Evolutionary conservation across 2,329 filamentous ascomycete genomes (phyloP), one percentile per base, ranked within the genome.

Genomic region (Chalaropsis ovoidea): DNA sequence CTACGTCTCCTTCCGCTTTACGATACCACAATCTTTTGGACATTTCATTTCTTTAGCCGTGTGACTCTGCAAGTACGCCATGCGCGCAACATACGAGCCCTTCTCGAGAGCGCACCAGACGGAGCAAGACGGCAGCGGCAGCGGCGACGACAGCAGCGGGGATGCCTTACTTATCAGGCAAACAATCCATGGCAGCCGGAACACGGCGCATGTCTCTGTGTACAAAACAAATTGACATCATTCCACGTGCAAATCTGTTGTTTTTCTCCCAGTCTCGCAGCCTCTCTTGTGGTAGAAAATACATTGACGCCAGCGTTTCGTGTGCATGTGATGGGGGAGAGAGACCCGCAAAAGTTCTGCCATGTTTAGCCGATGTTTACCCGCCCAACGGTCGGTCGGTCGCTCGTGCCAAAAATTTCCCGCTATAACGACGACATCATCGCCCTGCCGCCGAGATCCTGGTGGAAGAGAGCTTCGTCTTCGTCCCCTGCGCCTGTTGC

Each of bases 401-500:
- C 47, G 22, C 13, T 68, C 67, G 58, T 63, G 62, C 64, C 64
- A 68, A 68, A 68, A 69, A 68, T 68, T 68, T 64, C 43, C 67
- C 66, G 39, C 62, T 67, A 58, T 66, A 58, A 62, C 24, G 27
- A 11, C 52, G 54, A 58, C 24, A 31, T 58, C 27, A 47, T 35
- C 22, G 42, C 67, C 49, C 49, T 64, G 67, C 61, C 64, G 63
- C 65, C 15, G 45, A 47, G 62, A 24, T 70, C 69, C 41, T 63
- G 69, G 65, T 60, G 70, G 43, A 67, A 67, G 69, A 67, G 69
- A 42, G 70, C 65, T 67, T 69, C 60, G 42, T 39, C 31, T 7
- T 35, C 31, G 5, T 10, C 65, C 67, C 69, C 69, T 67, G 67
- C 66, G 43, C 43, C n/a, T 47, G 43, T 47, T 47, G 43, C 43